Conservation (phyloP, 106 monocot species). For the Gastrodia elata region DNA sequence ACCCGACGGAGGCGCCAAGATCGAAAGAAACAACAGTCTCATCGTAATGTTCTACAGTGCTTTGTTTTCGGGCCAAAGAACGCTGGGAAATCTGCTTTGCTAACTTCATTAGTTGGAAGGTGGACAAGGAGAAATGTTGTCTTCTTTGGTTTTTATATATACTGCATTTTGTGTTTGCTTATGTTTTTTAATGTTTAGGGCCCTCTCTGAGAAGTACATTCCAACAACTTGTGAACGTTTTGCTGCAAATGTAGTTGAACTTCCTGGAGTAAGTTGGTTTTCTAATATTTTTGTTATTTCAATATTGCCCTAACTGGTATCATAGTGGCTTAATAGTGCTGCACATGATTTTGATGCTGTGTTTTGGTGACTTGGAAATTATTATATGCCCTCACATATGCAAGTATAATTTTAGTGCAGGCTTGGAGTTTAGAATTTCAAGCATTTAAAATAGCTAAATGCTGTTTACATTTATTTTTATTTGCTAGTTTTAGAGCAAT, state of each 20-base stretch:
- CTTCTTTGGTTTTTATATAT: background rate
- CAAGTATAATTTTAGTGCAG: background rate
- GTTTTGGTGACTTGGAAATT: background rate
- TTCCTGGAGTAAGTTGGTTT: constrained; percentile 37
- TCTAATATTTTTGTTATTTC: background rate
- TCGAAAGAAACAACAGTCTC: constrained; percentile 66
- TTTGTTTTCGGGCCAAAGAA: constrained; percentile 88
- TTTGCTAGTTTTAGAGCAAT: background rate
- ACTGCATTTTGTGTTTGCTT: background rate
- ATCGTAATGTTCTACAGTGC: constrained; percentile 77
- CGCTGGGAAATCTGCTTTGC: constrained; percentile 74
- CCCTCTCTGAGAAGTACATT: constrained; percentile 60
- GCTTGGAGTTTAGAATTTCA: background rate
- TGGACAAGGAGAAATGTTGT: constrained; percentile 8
- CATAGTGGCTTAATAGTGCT: background rate
- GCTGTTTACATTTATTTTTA: background rate
- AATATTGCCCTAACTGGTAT: background rate
- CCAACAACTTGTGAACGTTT: constrained; percentile 51
- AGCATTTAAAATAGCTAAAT: background rate
- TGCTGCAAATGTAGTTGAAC: constrained; percentile 73
- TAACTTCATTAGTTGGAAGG: constrained; percentile 77
- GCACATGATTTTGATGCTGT: background rate
- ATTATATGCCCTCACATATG: background rate
- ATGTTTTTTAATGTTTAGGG: constrained; percentile 23
- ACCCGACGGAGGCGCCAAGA: constrained; percentile 69